Evolutionary conservation across 768 basidiomycete genomes (phyloP), one percentile per base, ranked within the genome.

Genomic region (Tylopilus subfusipes): DNA sequence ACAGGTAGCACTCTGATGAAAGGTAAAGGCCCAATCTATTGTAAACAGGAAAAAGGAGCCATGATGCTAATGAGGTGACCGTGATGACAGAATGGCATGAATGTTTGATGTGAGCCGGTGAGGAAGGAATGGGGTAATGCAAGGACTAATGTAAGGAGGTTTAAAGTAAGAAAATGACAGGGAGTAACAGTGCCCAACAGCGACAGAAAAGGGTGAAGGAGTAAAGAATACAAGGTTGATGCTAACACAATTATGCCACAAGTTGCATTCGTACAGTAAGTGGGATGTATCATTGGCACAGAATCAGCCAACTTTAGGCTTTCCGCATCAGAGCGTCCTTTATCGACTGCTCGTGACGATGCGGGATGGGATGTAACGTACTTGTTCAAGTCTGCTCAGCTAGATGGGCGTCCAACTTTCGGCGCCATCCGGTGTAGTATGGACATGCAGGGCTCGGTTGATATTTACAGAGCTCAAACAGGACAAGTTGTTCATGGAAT

Each of bases 381-480:
- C 44, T 34, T 27, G 30, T 60, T 45, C 55, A 67, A 43, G 43
- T 42, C 48, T 63, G 61, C 50, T 43, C 74, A 50, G 72, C 71
- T 33, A 84, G 72, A 60, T 71, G 78, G 48, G 75, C 74, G 34
- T 80, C 76, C 50, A 89, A 72, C 61, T 74, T 76, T 47, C 76
- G 68, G 54, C 83, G 80, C 87, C 87, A 89, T 47, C 78, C 82
- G 48, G 71, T 64, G 63, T 90, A 90, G 57, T 86, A 82, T 9
- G 85, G 85, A 59, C 83, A 81, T 16, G 73, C 62, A 4, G 78
- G 78, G 21, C 76, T 76, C 13, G 87, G 86, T 24, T 75, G 75
- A 56, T 89, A 90, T 67, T 78, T 76, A 67, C 88, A 90, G 30
- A 89, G 75, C 63, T 85, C 85, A 52, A 87, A 90, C 44, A 90